These are phyloP conservation scores for Fraxinus pennsylvanica DNA, from an alignment of 257 asterid genomes.

Conservation along the genomic window DNA sequence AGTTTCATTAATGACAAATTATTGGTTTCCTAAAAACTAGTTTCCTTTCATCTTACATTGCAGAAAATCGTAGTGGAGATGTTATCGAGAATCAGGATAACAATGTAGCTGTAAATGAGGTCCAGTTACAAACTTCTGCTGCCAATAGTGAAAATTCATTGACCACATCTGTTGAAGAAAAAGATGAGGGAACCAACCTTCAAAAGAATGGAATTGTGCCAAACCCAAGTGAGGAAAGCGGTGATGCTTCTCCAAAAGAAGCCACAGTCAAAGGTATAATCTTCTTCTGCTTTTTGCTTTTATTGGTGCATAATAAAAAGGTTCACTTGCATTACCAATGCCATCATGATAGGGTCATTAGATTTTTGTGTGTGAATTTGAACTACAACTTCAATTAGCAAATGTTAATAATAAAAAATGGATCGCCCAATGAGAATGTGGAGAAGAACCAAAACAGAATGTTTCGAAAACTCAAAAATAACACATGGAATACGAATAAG, in stretches of 20 bases:
- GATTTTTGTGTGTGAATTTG: constrained; percentile 15
- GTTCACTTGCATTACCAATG: not conserved
- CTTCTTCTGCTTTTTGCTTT: not conserved
- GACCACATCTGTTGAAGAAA: constrained; percentile 14
- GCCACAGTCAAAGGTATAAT: constrained; percentile 45
- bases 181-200: constrained; percentile 18
- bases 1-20: not conserved
- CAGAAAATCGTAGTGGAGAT: constrained; percentile 43
- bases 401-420: not conserved
- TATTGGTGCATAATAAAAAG: not conserved
- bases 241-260: constrained; percentile 36
- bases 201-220: constrained; percentile 36
- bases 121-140: constrained; percentile 31
- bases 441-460: not conserved
- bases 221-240: constrained; percentile 37
- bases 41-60: constrained; percentile 25
- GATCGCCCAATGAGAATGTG: not conserved
- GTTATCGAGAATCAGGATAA: constrained; percentile 26
- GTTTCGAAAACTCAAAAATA: not conserved
- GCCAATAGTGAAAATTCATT: constrained; percentile 1
- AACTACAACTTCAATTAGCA: constrained; percentile 1
- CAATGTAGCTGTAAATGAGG: constrained; percentile 25
- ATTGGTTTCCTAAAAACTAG: constrained; percentile 6
- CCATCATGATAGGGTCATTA: not conserved
- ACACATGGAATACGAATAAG: not conserved